A percentile compares a stretch with the other conserved stretches of the same genome.
These are phyloP conservation scores for Didymella arachidicola DNA, from an alignment of 2,329 filamentous ascomycete genomes.

Conservation along the genomic window DNA sequence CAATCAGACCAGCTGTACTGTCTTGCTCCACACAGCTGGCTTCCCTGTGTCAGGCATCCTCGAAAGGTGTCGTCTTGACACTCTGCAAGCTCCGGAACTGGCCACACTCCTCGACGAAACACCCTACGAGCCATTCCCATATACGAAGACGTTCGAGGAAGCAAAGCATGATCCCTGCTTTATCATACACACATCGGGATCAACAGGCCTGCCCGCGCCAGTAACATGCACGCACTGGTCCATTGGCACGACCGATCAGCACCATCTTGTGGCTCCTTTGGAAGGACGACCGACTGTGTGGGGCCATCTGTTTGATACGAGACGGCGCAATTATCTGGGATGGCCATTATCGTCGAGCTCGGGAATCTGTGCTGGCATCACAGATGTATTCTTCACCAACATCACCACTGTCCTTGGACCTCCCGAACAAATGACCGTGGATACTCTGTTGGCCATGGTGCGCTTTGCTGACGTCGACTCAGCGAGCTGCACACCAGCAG, in stretches of 20 bases:
- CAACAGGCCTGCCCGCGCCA: constrained; percentile 51
- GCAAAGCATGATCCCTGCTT: constrained; percentile 43
- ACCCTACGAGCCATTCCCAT: constrained; percentile 30
- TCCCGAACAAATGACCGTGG: constrained; percentile 24
- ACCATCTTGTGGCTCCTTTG: constrained; percentile 30
- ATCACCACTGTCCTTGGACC: constrained; percentile 32
- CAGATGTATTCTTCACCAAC: constrained; percentile 27
- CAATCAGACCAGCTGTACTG: constrained; percentile 35
- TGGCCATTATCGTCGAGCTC: constrained; percentile 33
- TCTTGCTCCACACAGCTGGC: constrained; percentile 37
- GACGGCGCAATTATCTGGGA: constrained; percentile 27
- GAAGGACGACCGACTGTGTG: constrained; percentile 32
- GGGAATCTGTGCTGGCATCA: constrained; percentile 27
- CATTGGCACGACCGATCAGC: constrained; percentile 27
- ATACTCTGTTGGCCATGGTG: constrained; percentile 29
- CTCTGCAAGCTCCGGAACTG: constrained; percentile 37
- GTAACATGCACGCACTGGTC: constrained; percentile 42
- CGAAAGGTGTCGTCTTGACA: constrained; percentile 35
- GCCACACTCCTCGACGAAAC: constrained; percentile 32
- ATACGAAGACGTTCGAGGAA: constrained; percentile 40
- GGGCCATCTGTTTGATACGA: constrained; percentile 18
- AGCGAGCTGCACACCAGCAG: constrained; percentile 27
- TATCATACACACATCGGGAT: constrained; percentile 50
- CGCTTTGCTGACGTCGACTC: constrained; percentile 30
- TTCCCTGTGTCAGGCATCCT: constrained; percentile 35